Base-by-base conservation (phyloP, 2,329 filamentous ascomycete genomes). In the Colletotrichum sp. region DNA sequence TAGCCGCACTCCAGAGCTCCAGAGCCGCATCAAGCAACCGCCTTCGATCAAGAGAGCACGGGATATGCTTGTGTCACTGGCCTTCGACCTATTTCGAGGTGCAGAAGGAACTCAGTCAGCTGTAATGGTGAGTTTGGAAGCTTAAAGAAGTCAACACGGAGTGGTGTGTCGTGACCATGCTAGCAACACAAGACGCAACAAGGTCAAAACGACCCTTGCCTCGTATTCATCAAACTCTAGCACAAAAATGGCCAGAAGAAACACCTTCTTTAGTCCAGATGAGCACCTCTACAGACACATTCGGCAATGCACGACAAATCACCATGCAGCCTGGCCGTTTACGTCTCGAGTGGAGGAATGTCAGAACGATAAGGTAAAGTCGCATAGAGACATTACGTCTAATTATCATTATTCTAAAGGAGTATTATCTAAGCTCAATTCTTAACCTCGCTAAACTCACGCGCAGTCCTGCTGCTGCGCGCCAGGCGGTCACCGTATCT, bases 401-500 rank as follows among this genome's bases (percentile, higher is more conserved):
- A 52, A 13, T 52, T 52, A 8, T 1, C n/a, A 52, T 21, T 52
- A 52, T 52, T 52, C 3, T 52, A 52, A 21, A 2, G 2, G 4
- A 52, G 18, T 52, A 52, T 52, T 52, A 1, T 52, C 44, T 52
- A 52, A 21, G 4, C 10, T 52, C 1, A 13, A 52, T 2, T 6
- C 57, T 62, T 30, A 3, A n/a, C 57, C 26, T 62, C 57, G 26
- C 26, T n/a, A 24, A 21, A 32, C 24, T 77, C 76, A 9, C 72
- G 64, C 12, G 72, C 76, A 15, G 68, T 55, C 26, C 36, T 77
- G 59, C 82, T 84, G 39, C 80, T 82, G 24, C 77, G 71, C 8
- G 81, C 81, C 30, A 84, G 74, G 6, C 77, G 76, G 18, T 83
- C 81, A 0, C 82, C 82, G n/a, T 81, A 84, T 28, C 67, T 77